Evolutionary conservation across 2,329 filamentous ascomycete species (phyloP), one percentile per base, ranked within the genome.

Genomic region (Knoxdaviesia proteae): DNA sequence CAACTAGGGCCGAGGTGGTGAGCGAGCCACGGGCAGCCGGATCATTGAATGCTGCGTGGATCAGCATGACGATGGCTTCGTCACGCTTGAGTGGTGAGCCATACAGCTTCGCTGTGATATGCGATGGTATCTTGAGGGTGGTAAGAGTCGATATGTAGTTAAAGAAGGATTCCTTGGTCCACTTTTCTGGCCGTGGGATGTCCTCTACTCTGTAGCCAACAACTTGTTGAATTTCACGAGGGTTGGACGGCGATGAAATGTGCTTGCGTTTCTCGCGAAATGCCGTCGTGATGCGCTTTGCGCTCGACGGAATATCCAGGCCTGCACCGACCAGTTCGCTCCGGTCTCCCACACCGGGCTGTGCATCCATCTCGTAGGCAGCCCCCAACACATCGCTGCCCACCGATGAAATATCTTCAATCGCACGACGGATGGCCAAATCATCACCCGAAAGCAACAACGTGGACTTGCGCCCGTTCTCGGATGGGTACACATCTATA

Each of bases 151-250:
- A 52, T 20, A 70, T 55, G 47, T 69, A 69, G 2, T 51, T 46
- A 40, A 62, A 53, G 10, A 70, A 60, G 1, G 57, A 54, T 35
- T 57, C 50, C 39, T 51, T 53, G 4, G 63, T 64, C 66, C 67
- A 69, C 2, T 45, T 38, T 2, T 44, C 36, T 0, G 65, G 65
- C 32, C 50, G 53, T 0, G 59, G 55, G 6, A 64, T 58, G 37
- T 60, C 50, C 44, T 64, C 56, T 32, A 62, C 63, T 6, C 54
- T 54, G 9, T 49, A 20, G 20, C 20, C 20, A 20, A 20, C 20
- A 20, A 20, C 20, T 20, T 20, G 20, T 20, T 20, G 20, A 20
- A 20, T 20, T 20, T 20, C 20, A 20, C 20, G 20, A 2, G 39
- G 60, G 49, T 43, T 59, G 57, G 33, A 59, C 54, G 1, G 56